Base-by-base conservation (phyloP, 2,329 filamentous ascomycete species). In the Fusarium continuum region DNA sequence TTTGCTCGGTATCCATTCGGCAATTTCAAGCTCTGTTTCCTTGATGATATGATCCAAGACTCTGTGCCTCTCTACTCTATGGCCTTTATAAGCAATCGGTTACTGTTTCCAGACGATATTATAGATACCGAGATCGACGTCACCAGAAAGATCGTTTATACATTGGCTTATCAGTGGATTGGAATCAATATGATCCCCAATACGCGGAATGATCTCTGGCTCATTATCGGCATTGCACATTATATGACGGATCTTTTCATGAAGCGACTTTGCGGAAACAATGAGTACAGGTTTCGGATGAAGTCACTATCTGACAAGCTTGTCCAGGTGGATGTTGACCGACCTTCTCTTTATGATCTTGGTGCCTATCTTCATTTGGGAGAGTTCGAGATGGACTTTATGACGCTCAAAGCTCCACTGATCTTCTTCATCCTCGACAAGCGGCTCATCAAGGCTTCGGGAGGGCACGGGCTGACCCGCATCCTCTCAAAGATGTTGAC, bases 191-290 rank as follows among this genome's bases (percentile, higher is more conserved):
- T 99, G 66, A 89, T 96, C 41, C 90, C 95, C 1, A 91, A 93
- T 72, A 88, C 90, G 34, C 86, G 88, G 16, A 83, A 84, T 46
- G 95, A 99, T 75, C 87, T 88, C 49, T 99, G 95, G 95, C 88
- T 96, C 17, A 89, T 94, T 11, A 85, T 95, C 49, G 96, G 94
- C 13, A 90, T 96, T 40, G 91, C 94, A 1, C 93, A 94, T 80
- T 99, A 92, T 79, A 96, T 99, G 85, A 93, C 94, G 2, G 94
- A 97, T 69, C 84, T 92, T 5, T 97, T 96, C 76, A 91, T 98
- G 85, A 92, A 89, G 74, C 89, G 88, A 65, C 82, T 99, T 4
- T 96, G 92, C 72, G 95, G 95, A 8, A 96, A 96, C 73, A 99
- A 99, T 73, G 92, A 97, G 70, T 95, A 97, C 74, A 85, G 93